phyloP scores from a whole-genome alignment of 2,329 filamentous ascomycete species.

The Paecilomyces niveus region DNA sequence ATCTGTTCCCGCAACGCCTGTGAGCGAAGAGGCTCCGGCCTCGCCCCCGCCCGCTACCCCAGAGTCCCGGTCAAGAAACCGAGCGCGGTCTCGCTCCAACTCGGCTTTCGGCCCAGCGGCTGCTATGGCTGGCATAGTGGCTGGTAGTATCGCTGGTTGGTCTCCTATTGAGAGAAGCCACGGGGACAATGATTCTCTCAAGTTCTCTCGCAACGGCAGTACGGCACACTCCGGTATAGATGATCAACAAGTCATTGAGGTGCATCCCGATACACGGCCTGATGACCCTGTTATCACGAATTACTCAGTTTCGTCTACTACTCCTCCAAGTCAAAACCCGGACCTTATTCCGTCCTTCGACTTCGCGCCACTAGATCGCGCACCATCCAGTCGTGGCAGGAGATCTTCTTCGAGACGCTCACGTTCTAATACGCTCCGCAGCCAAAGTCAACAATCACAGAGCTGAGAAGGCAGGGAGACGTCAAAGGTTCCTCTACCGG shows the following conservation, averaged over 20 bases:
- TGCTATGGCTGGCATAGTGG: slow-evolving; percentile 60
- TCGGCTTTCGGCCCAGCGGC: slow-evolving; percentile 52
- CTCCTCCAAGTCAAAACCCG: slow-evolving; percentile 42
- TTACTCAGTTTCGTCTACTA: slow-evolving; percentile 21
- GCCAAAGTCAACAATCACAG: slow-evolving; percentile 14
- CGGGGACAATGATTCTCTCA: slow-evolving; percentile 30
- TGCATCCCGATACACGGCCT: slow-evolving; percentile 39
- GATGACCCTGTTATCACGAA: slow-evolving; percentile 39
- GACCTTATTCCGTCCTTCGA: slow-evolving; percentile 39
- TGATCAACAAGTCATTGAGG: slow-evolving; percentile 37
- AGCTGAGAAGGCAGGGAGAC: neutral
- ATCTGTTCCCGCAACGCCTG: slow-evolving; percentile 49
- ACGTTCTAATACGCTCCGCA: slow-evolving; percentile 24
- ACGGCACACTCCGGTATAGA: slow-evolving; percentile 30
- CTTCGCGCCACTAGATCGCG: slow-evolving; percentile 28
- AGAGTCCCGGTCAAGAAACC: slow-evolving; percentile 42
- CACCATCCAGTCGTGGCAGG: slow-evolving; percentile 26
- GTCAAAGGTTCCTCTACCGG: neutral
- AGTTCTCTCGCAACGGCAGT: slow-evolving; percentile 27
- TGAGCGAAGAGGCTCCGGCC: slow-evolving; percentile 38
- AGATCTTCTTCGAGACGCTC: slow-evolving; percentile 30
- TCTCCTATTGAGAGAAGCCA: slow-evolving; percentile 49
- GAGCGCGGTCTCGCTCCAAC: slow-evolving; percentile 53
- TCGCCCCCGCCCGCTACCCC: slow-evolving; percentile 45
- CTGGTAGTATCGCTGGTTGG: slow-evolving; percentile 60